A percentile compares a stretch with the other conserved stretches of the same genome.
Conservation (phyloP, 768 basidiomycete species). For the Tephrocybe sp. region DNA sequence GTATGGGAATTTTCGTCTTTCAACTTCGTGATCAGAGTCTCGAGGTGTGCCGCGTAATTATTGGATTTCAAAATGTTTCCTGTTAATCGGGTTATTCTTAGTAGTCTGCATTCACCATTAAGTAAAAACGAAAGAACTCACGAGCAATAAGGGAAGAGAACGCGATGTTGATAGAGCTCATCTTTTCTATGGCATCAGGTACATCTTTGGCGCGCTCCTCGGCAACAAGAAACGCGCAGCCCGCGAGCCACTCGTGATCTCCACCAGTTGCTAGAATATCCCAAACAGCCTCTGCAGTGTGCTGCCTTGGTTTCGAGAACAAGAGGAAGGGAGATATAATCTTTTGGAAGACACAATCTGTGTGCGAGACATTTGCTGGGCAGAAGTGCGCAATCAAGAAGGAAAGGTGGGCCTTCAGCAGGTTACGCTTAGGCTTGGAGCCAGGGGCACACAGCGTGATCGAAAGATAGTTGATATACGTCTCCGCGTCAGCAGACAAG, state of each 20-base stretch:
- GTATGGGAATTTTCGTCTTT: slow-evolving; percentile 47
- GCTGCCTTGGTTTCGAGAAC: slow-evolving; percentile 68
- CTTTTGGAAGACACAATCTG: slow-evolving; percentile 41
- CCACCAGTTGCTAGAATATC: slow-evolving; percentile 41
- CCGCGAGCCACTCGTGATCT: slow-evolving; percentile 47
- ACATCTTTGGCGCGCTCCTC: slow-evolving; percentile 28
- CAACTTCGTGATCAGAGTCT: slow-evolving; percentile 49
- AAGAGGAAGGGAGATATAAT: slow-evolving; percentile 74
- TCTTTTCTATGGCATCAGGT: slow-evolving; percentile 35
- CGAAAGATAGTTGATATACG: slow-evolving; percentile 46
- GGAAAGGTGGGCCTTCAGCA: slow-evolving; percentile 52
- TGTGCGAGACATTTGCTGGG: slow-evolving; percentile 18
- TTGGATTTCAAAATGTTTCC: slow-evolving; percentile 64
- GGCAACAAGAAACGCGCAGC: slow-evolving; percentile 47
- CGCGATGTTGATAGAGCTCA: slow-evolving; percentile 50
- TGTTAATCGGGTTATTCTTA: slow-evolving; percentile 21
- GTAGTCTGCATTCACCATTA: background rate
- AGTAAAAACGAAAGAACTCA: slow-evolving; percentile 27
- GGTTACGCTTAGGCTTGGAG: slow-evolving; percentile 46
- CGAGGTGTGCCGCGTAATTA: slow-evolving; percentile 38
- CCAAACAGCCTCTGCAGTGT: slow-evolving; percentile 70
- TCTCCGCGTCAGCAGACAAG: slow-evolving; percentile 35
- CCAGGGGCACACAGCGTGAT: slow-evolving; percentile 29
- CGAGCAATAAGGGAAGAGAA: slow-evolving; percentile 67
- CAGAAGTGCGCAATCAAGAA: slow-evolving; percentile 55